Base-by-base conservation (phyloP, 2,329 filamentous ascomycete species). In the Apiospora aurea region DNA sequence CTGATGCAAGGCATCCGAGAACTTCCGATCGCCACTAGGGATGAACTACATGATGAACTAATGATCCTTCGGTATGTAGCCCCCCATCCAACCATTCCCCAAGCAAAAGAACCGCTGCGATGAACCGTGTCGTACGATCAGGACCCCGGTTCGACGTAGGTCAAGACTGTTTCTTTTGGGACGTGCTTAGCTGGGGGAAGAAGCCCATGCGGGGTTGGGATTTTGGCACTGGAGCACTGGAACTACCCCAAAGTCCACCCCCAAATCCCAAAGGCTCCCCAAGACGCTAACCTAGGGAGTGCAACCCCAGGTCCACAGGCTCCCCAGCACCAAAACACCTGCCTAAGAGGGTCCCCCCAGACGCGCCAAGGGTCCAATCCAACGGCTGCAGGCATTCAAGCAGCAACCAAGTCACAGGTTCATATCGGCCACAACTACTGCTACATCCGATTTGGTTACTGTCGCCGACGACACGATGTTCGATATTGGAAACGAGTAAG, bases 171-270 rank as follows among this genome's bases (percentile, higher is more conserved):
- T 41, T 41, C 34, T 18, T 64, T 14, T 41, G 57, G 57, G 34
- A 38, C 53, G 53, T 61, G 53, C 53, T 61, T 61, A 18, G 53
- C 53, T 61, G 53, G 57, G 57, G 21, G 34, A 38, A 64, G 57
- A 29, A 29, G 26, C 1, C 26, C 34, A 64, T 64, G 57, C 34
- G 57, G 57, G 57, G 57, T 41, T 61, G 53, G 53, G 29, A 29
- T 38, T 57, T 61, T 29, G 5, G 53, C 29, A 38, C 26, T 53
- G 16, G 46, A n/a, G 46, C 46, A 47, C 46, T 53, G 49, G 18
- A 18, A 21, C 18, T 64, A 41, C 57, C 57, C 57, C 57, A 64
- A 64, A 10, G 18, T 41, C 21, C 53, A 24, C 21, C 53, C 53
- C 53, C 53, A 18, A 61, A 38, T 61, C 53, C 53, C 53, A 18